Percentiles rank a stretch among this genome's conserved stretches.
Conservation (phyloP, 768 basidiomycete genomes). For the Exsudoporus frostii region DNA sequence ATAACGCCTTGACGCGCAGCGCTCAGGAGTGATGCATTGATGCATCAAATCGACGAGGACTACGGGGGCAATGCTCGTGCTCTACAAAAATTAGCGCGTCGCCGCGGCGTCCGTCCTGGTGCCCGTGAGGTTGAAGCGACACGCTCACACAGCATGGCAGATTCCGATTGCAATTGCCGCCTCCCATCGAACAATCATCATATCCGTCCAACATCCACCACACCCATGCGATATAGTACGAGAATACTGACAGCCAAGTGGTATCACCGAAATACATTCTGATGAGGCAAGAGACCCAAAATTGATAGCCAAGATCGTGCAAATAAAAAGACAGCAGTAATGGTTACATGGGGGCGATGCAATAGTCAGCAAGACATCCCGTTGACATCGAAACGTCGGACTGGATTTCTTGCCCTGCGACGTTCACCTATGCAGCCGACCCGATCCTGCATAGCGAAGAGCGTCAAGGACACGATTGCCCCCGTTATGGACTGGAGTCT, state of each 20-base stretch:
- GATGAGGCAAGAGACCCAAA: neutral
- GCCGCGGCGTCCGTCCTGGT: neutral
- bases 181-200: neutral
- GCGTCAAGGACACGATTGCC: neutral
- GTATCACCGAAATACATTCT: constrained; percentile 7
- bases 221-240: neutral
- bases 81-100: neutral
- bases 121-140: no score
- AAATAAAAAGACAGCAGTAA: neutral
- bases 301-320: neutral
- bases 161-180: no score
- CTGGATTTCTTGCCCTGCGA: neutral
- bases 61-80: neutral
- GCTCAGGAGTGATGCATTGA: no score
- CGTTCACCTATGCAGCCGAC: neutral
- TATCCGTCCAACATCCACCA: neutral
- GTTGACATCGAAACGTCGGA: neutral
- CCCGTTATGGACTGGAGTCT: constrained; percentile 12
- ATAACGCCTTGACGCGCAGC: no score
- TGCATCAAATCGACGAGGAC: neutral
- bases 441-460: neutral
- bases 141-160: no score
- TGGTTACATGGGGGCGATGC: neutral
- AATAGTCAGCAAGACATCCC: neutral
- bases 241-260: neutral